Base-by-base conservation (phyloP, 2,329 filamentous ascomycete genomes). In the Aulographum hederae region DNA sequence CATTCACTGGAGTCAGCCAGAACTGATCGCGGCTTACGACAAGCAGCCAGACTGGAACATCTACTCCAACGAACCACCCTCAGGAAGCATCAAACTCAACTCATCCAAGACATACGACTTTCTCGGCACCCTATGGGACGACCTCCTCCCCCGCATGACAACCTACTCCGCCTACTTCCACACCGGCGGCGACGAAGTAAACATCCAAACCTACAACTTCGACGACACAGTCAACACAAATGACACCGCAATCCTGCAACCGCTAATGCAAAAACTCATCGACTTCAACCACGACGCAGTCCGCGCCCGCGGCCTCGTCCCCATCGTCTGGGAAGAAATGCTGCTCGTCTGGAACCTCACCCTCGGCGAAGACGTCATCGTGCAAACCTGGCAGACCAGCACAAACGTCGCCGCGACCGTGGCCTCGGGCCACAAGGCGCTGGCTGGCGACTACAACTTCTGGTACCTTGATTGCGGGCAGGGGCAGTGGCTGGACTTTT, bases 321-420 rank as follows among this genome's bases (percentile, higher is more conserved):
- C 82, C 0, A 58, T 92, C 15, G 78, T 85, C 1, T 92, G 84
- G 84, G 81, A 93, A 51, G 84, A 92, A 52, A 82, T 89, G 63
- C 60, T 81, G 1, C 58, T 78, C 6, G 62, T 73, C 16, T 92
- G 80, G 76, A 78, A 85, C 46, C 56, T 89, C 28, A 78, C 67
- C 0, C 56, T 92, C 4, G 72, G 71, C 2, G 51, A 64, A 11
- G 73, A 84, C 43, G 73, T 79, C 1, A 62, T 91, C 10, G 65
- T 92, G 4, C 84, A 92, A 54, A 68, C 73, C 3, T 92, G 82
- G 82, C 65, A 74, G 29, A 73, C 70, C 30, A 65, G 67, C 15
- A 57, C 56, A 8, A 67, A 75, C 4, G 66, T 84, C 30, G 60
- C 67, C 34, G 50, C 63, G 26, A 61, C 78, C 26, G 70, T 72